Conservation (phyloP, 129 eudicot genomes). For the Ambrosia artemisiifolia region DNA sequence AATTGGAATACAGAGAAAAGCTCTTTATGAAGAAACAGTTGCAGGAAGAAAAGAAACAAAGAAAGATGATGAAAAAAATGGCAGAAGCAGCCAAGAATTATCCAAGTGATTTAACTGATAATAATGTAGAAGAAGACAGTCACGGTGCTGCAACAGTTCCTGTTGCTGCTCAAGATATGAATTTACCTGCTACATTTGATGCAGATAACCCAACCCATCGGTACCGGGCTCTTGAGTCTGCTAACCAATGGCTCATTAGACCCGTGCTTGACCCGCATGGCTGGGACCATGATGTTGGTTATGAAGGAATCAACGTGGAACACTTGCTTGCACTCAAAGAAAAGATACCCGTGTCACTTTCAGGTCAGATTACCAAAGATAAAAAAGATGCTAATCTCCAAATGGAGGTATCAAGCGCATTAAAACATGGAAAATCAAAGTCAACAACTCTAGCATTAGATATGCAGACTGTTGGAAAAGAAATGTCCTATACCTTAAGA, state of each 20-base stretch:
- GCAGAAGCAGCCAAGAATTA: constrained; percentile 58
- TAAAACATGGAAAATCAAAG: constrained; percentile 84
- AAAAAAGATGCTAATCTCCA: constrained; percentile 91
- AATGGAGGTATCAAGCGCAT: constrained; percentile 85
- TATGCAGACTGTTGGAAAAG: constrained; percentile 85
- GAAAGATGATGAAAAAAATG: constrained; percentile 80
- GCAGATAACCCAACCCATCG: constrained; percentile 95
- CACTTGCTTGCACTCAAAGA: constrained; percentile 62
- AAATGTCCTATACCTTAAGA: constrained; percentile 73
- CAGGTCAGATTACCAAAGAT: constrained; percentile 92
- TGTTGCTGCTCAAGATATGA: constrained; percentile 74
- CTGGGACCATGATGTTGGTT: constrained; percentile 99
- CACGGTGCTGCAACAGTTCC: constrained; percentile 67
- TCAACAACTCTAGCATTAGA: constrained; percentile 78
- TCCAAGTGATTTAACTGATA: constrained; percentile 50
- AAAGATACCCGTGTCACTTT: constrained; percentile 74
- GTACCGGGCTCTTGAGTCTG: constrained; percentile 77
- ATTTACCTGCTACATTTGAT: constrained; percentile 90
- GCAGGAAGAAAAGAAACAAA: constrained; percentile 75
- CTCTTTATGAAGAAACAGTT: constrained; percentile 89
- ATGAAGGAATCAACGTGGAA: constrained; percentile 86
- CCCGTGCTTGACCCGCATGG: constrained; percentile 90
- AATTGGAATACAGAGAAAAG: constrained; percentile 81
- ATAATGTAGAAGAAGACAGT: constrained; percentile 63
- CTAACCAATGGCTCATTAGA: constrained; percentile 88